Conservation (phyloP, 1,139 yeast genomes). For the Yamadazyma buinensis region DNA sequence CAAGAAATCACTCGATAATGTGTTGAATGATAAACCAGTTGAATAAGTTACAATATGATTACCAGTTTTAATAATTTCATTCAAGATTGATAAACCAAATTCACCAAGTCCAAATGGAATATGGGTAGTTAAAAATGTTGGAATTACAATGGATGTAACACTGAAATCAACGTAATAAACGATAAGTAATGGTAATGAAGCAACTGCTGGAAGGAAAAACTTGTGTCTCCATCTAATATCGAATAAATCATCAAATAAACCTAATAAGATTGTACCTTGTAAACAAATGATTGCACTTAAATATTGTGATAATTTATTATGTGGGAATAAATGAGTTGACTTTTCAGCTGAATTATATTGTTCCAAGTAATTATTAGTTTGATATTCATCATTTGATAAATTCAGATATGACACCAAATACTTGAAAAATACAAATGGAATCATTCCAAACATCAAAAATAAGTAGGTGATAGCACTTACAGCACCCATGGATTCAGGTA, state of each 20-base stretch:
- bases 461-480: conserved; percentile 80
- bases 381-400: conserved; percentile 31
- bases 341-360: conserved; percentile 32
- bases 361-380: conserved; percentile 29
- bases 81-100: conserved; percentile 16
- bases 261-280: conserved; percentile 80
- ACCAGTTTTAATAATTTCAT: conserved; percentile 24
- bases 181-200: conserved; percentile 83
- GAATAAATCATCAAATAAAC: conserved; percentile 90
- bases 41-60: conserved; percentile 30
- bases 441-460: conserved; percentile 75
- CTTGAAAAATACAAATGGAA: conserved; percentile 86
- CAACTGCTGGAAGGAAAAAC: conserved; percentile 91
- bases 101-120: conserved; percentile 27
- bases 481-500: conserved; percentile 92
- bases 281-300: conserved; percentile 80
- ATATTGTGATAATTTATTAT: conserved; percentile 79
- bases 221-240: conserved; percentile 98
- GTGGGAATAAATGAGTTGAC: conserved; percentile 59
- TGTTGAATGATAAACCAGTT: conserved; percentile 39
- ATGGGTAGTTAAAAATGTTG: conserved; percentile 53
- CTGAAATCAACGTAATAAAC: conserved; percentile 95
- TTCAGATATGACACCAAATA: conserved; percentile 56
- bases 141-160: conserved; percentile 85
- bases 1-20: conserved; percentile 32